A percentile compares a stretch with the other conserved stretches of the same genome.
Evolutionary conservation across 1,139 yeast genomes (phyloP).

Genomic region (Zhuliangozyma parablackwelliae): DNA sequence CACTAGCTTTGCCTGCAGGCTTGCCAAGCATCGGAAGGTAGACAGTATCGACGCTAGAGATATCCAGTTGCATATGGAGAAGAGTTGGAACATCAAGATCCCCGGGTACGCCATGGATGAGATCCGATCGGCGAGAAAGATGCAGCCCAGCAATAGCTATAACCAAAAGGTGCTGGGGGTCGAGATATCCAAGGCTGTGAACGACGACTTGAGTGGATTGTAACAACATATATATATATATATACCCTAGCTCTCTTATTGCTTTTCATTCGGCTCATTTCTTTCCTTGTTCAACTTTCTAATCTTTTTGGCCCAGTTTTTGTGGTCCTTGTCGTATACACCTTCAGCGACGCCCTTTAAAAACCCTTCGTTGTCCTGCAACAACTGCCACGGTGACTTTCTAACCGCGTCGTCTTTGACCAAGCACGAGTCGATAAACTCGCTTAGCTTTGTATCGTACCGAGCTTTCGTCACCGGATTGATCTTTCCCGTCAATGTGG

Average conservation of each 20-base stretch:
- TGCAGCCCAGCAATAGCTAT: constrained; percentile 72
- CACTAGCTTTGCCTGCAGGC: constrained; percentile 87
- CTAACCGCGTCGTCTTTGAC: constrained; percentile 60
- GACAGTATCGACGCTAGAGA: constrained; percentile 86
- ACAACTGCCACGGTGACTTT: constrained; percentile 57
- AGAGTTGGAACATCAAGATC: constrained; percentile 91
- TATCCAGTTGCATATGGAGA: constrained; percentile 85
- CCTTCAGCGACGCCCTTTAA: constrained; percentile 40
- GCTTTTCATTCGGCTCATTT: constrained; percentile 1
- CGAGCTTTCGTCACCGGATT: constrained; percentile 21
- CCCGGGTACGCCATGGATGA: constrained; percentile 97
- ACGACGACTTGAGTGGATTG: constrained; percentile 14
- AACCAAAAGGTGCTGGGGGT: constrained; percentile 55
- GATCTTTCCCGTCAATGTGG: constrained; percentile 43
- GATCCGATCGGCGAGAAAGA: constrained; percentile 75
- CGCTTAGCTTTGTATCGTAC: constrained; percentile 45
- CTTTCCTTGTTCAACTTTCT: constrained; percentile 18
- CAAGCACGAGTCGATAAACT: constrained; percentile 67
- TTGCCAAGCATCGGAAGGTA: constrained; percentile 93
- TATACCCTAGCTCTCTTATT: constrained; percentile 2
- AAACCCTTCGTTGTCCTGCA: constrained; percentile 38
- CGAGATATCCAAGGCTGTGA: constrained; percentile 23
- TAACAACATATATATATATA: constrained; percentile 2
- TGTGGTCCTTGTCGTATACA: constrained; percentile 39
- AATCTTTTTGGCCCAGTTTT: constrained; percentile 47